These are phyloP conservation scores for Colletotrichum sp. DNA, from an alignment of 2,329 filamentous ascomycete genomes.

Conservation along the genomic window DNA sequence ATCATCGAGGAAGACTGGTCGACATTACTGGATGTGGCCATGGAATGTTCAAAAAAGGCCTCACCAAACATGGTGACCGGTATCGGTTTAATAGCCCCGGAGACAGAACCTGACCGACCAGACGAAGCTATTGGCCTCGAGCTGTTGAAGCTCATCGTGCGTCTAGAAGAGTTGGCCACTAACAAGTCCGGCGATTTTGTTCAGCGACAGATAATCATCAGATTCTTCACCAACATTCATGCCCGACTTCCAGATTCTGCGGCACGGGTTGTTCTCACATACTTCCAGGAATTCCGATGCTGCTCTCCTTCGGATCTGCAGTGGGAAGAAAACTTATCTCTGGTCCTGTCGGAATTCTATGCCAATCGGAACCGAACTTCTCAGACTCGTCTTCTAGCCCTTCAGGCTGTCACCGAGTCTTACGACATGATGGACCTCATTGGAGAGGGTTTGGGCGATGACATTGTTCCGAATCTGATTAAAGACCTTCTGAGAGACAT, in stretches of 20 bases:
- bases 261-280: conserved; percentile 67
- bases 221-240: conserved; percentile 69
- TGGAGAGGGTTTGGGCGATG: conserved; percentile 59
- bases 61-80: conserved; percentile 1
- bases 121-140: conserved; percentile 47
- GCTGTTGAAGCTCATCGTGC: conserved; percentile 47
- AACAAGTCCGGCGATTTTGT: conserved; percentile 58
- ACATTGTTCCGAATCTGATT: conserved; percentile 63
- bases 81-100: conserved; percentile 22
- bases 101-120: conserved; percentile 31
- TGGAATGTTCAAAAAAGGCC: conserved; percentile 52
- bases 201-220: conserved; percentile 69
- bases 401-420: conserved; percentile 64
- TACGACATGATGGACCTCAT: conserved; percentile 64
- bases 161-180: conserved; percentile 54
- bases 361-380: conserved; percentile 65
- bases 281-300: conserved; percentile 71
- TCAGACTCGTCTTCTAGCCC: conserved; percentile 64
- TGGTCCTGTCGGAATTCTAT: conserved; percentile 68
- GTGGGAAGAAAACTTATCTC: conserved; percentile 69
- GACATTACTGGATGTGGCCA: conserved; percentile 62
- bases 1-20: conserved; percentile 72
- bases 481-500: conserved; percentile 66
- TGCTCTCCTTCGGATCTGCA: conserved; percentile 73
- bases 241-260: conserved; percentile 68